A percentile compares a stretch with the other conserved stretches of the same genome.
These are phyloP conservation scores for Conticribra guillardii DNA, from an alignment of 108 stramenopile species.

Conservation along the genomic window DNA sequence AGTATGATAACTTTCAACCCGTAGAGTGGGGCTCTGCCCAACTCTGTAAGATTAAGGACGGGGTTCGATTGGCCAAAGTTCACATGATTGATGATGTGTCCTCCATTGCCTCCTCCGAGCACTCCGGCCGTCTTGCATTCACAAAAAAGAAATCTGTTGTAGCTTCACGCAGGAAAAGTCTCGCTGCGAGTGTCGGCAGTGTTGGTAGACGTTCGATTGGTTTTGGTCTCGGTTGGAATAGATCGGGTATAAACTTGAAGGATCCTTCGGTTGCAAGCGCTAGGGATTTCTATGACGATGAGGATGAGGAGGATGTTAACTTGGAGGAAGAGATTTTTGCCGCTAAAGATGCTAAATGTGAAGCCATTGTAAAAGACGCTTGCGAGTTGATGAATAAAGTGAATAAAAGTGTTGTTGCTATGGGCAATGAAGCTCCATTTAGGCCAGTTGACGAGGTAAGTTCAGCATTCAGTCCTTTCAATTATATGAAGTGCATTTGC, in stretches of 20 bases:
- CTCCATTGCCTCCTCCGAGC: conserved; percentile 21
- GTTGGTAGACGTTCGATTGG: background rate
- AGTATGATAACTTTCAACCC: background rate
- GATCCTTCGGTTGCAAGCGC: background rate
- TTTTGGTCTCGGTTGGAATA: background rate
- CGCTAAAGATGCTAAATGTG: conserved; percentile 11
- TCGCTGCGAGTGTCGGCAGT: background rate
- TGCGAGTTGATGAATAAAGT: conserved; percentile 35
- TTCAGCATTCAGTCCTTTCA: background rate
- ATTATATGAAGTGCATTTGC: background rate
- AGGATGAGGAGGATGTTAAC: conserved; percentile 24
- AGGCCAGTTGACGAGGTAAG: conserved; percentile 32
- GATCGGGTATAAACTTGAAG: background rate
- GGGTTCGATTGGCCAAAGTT: conserved; percentile 5
- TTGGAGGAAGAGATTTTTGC: conserved; percentile 22
- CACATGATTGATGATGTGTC: conserved; percentile 12
- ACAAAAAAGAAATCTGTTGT: background rate
- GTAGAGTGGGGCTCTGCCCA: background rate
- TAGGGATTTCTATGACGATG: background rate
- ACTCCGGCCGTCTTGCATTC: conserved; percentile 7
- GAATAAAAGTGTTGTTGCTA: conserved; percentile 33
- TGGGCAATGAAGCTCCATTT: conserved; percentile 47
- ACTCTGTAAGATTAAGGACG: background rate
- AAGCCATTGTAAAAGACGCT: conserved; percentile 26
- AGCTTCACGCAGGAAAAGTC: too few species aligned